Evolutionary conservation across 768 basidiomycete species (phyloP), one percentile per base, ranked within the genome.

Genomic region (Suillus clintonianus): DNA sequence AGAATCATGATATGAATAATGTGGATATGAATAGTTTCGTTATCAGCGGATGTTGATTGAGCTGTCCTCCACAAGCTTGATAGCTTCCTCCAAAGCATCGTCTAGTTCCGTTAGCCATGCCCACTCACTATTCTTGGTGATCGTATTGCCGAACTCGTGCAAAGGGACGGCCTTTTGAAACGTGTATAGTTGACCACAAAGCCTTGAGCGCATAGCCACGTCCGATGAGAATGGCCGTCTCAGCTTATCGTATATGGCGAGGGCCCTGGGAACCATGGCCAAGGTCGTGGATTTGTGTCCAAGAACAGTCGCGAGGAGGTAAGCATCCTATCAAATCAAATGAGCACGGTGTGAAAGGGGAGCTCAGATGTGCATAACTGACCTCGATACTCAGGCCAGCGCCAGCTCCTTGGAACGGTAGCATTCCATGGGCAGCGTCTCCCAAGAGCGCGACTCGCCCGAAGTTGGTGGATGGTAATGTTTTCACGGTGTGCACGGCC

Each of bases 91-190:
- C 48, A 73, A 47, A 22, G 62, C 63, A 22, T 22, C 68, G 2
- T 75, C 74, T 30, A 74, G 57, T 1, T 70, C 65, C 39, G 60
- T 67, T 4, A 72, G 27, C 72, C 74, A 75, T 36, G 70, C 73
- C 89, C 89, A 90, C 62, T 85, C 83, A 86, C 86, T 88, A 55
- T 81, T 83, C 69, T 78, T 78, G 19, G 79, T 80, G 30, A 89
- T 71, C 13, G 71, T 71, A 39, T 77, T 70, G 7, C 77, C 80
- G 4, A 88, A 70, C 45, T 78, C 69, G 17, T 77, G 67, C 10
- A 86, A 73, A 62, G 76, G 76, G 1, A 71, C 56, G 41, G 66
- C 62, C 11, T 43, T 62, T 59, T 76, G 73, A 34, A 66, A 63
- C 3, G 43, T 32, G 41, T 11, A 58, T 47, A 70, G 22, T 48